Evolutionary conservation across 768 basidiomycete species (phyloP).

Genomic region (Amanita pallidorosea): DNA sequence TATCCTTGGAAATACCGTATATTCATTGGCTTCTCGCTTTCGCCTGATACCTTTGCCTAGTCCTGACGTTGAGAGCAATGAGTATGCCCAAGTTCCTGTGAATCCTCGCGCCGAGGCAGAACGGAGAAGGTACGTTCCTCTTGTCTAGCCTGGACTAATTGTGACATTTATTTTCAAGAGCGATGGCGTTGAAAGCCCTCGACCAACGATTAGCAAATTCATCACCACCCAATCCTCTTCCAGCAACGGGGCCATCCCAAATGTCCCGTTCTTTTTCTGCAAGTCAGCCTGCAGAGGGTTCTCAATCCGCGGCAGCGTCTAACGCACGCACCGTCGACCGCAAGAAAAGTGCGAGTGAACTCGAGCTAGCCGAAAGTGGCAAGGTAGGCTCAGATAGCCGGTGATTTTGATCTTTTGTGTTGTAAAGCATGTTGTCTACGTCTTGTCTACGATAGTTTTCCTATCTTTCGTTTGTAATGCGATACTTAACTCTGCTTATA

Average conservation of each 20-base stretch:
- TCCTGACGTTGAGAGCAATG: slow-evolving; percentile 61
- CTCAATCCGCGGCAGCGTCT: slow-evolving; percentile 13
- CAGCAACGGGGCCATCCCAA: slow-evolving; percentile 20
- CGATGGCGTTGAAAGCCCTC: slow-evolving; percentile 92
- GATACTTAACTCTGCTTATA: not conserved
- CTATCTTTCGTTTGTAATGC: not conserved
- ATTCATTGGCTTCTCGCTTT: slow-evolving; percentile 55
- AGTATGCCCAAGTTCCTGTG: slow-evolving; percentile 69
- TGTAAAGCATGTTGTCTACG: not conserved
- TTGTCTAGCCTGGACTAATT: not conserved
- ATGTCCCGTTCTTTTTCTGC: slow-evolving; percentile 22
- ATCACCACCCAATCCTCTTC: slow-evolving; percentile 26
- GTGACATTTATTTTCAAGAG: slow-evolving; percentile 36
- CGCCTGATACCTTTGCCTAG: slow-evolving; percentile 58
- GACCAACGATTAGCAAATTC: slow-evolving; percentile 83
- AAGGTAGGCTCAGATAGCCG: slow-evolving; percentile 21
- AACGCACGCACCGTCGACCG: slow-evolving; percentile 10
- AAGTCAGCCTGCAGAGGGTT: slow-evolving; percentile 16
- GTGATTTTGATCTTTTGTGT: slow-evolving; percentile 9
- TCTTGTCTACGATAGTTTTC: slow-evolving; percentile 5
- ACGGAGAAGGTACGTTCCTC: slow-evolving; percentile 61
- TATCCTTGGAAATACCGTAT: slow-evolving; percentile 53
- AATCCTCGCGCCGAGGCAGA: slow-evolving; percentile 95
- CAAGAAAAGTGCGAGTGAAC: slow-evolving; percentile 27
- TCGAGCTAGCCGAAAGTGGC: slow-evolving; percentile 20